Evolutionary conservation across 768 basidiomycete species (phyloP).

Genomic region (Termitomyces sp.): DNA sequence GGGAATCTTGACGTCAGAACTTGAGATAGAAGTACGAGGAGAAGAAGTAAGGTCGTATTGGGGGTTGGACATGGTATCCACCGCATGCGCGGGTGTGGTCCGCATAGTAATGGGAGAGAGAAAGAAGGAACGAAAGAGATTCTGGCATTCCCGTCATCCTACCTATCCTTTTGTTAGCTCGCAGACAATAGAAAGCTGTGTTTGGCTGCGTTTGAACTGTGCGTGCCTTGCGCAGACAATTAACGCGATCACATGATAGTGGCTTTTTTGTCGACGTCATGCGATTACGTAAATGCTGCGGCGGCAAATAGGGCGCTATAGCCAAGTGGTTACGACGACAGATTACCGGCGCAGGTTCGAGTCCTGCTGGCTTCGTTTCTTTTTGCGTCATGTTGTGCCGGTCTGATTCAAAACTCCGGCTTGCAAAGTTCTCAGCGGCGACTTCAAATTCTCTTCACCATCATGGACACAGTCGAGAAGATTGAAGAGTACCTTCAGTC

Average conservation of each 20-base stretch:
- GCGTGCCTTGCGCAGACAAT: slow-evolving; percentile 3
- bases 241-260: slow-evolving; percentile 1
- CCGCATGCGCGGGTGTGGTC: slow-evolving; percentile 13
- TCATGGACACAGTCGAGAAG: slow-evolving; percentile 50
- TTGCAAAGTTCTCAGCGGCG: neutral
- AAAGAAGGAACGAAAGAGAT: slow-evolving; percentile 1
- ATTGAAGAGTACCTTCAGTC: slow-evolving; percentile 69
- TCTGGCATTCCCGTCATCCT: neutral
- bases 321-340: slow-evolving; percentile 58
- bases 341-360: slow-evolving; percentile 74
- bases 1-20: slow-evolving; percentile 13
- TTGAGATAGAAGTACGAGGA: slow-evolving; percentile 14
- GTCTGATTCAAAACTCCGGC: slow-evolving; percentile 7
- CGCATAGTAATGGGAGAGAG: slow-evolving; percentile 19
- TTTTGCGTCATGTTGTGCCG: slow-evolving; percentile 32
- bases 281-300: slow-evolving; percentile 28
- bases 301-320: no score
- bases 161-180: slow-evolving; percentile 1
- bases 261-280: neutral
- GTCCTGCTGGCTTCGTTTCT: slow-evolving; percentile 33
- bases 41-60: slow-evolving; percentile 15
- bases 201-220: neutral
- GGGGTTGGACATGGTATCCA: slow-evolving; percentile 13
- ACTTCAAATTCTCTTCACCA: neutral
- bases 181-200: slow-evolving; percentile 4